phyloP scores from a whole-genome alignment of 2,329 filamentous ascomycete genomes.

The Polytolypa hystricis region DNA sequence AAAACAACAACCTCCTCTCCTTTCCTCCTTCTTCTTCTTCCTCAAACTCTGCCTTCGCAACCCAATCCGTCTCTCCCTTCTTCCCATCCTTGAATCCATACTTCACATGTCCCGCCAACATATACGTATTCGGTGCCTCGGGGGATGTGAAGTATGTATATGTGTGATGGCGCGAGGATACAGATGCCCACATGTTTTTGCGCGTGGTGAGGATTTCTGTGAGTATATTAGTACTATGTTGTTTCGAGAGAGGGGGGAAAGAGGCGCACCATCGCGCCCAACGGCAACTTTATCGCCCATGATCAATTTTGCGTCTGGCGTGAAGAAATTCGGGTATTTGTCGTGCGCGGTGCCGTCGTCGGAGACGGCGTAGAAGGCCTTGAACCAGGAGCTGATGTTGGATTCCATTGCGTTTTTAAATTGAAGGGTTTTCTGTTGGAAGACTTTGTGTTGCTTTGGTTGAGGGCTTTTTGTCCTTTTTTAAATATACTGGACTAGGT shows the following conservation, averaged over 20 bases:
- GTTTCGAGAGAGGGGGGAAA: neutral
- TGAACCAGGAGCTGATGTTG: constrained; percentile 25
- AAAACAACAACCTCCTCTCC: constrained; percentile 15
- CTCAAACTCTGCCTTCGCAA: constrained; percentile 26
- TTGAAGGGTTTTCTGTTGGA: neutral
- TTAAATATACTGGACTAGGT: too few relatives aligned
- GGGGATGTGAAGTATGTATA: constrained; percentile 40
- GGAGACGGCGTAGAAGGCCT: constrained; percentile 17
- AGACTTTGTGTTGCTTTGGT: too few relatives aligned
- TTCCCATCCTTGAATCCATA: constrained; percentile 43
- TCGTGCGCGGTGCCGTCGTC: constrained; percentile 37
- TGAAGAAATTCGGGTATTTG: constrained; percentile 38
- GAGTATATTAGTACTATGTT: neutral
- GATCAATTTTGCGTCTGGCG: constrained; percentile 38
- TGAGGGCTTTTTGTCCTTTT: too few relatives aligned
- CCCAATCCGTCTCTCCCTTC: constrained; percentile 41
- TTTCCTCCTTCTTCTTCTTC: constrained; percentile 8
- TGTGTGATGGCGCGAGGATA: constrained; percentile 36
- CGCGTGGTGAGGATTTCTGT: constrained; percentile 37
- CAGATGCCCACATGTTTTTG: constrained; percentile 43
- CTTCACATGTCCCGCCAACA: constrained; percentile 27
- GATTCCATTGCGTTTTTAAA: constrained; percentile 11
- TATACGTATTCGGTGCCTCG: constrained; percentile 9
- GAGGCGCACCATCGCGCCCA: constrained; percentile 34
- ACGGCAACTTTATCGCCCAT: constrained; percentile 40